phyloP scores from a whole-genome alignment of 129 eudicot species.

The Flaveria bidentis region DNA sequence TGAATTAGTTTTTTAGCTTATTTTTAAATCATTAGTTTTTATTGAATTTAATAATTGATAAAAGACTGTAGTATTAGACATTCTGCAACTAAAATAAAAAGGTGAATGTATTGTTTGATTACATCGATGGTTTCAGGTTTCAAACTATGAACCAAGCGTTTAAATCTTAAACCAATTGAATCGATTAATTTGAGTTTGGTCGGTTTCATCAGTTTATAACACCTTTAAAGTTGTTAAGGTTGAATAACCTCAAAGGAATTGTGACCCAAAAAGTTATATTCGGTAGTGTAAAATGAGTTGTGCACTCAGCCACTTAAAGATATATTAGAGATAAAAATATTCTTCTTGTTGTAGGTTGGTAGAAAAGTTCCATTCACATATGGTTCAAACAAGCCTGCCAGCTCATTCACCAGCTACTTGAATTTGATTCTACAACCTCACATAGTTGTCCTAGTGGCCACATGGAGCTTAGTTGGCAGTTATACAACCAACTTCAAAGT shows the following conservation, averaged over 20 bases:
- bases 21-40: background rate
- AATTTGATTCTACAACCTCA: slow-evolving; percentile 17
- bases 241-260: background rate
- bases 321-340: background rate
- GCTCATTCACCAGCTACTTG: slow-evolving; percentile 12
- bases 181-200: too few relatives aligned
- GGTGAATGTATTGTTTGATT: background rate
- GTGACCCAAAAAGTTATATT: background rate
- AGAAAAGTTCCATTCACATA: background rate
- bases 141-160: background rate
- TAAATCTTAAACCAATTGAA: background rate
- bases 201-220: background rate
- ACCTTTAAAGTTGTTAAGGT: background rate
- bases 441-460: slow-evolving; percentile 15
- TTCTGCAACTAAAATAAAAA: too few relatives aligned
- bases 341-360: slow-evolving; percentile 5
- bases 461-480: background rate
- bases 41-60: too few relatives aligned
- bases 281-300: background rate
- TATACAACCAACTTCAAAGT: background rate
- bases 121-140: background rate
- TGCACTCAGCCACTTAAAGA: background rate
- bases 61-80: too few relatives aligned
- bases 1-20: too few relatives aligned
- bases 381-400: slow-evolving; percentile 5